Evolutionary conservation across 1,139 yeast species (phyloP), one percentile per base, ranked within the genome.

Genomic region (Scheffersomyces lignicola): DNA sequence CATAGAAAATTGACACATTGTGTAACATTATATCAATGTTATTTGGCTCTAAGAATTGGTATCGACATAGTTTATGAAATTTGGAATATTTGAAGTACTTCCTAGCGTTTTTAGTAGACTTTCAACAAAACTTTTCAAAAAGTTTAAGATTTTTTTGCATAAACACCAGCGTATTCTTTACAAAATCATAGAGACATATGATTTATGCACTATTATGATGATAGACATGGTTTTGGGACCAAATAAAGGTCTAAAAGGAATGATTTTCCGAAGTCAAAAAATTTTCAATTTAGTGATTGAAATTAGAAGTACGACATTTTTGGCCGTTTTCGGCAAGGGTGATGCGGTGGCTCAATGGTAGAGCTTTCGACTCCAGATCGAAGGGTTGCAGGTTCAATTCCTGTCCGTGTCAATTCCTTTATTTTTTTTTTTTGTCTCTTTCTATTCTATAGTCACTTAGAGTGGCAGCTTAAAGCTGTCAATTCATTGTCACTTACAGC

Each of bases 341-440:
- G 57, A 48, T 51, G 58, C 57, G 49, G 60, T 54, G 57, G 60
- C 58, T 52, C 58, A 54, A 52, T 54, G 60, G 60, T 52, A 54
- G 58, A 52, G 60, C 52, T 45, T 52, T 49, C 47, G 60, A 52
- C 45, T 54, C 60, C 60, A 54, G 47, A 51, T 51, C 60, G 47
- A 49, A 51, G 46, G 58, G 58, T 54, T 52, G 60, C 58, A 52
- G 58, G 60, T 54, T 54, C 59, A 51, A 54, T 53, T 54, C 59
- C 58, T 52, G 59, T 52, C 58, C 49, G 56, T 51, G 55, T 48
- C 58, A 53, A 22, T 12, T 31, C 32, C 21, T 35, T 38, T 31
- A 18, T 17, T 17, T 13, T 34, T 21, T 30, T 29, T 15, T 7
- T 15, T 22, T 21, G 8, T 24, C 20, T 4, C 21, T 10, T 32